Conservation (phyloP, 345 rosid genomes). For the Pugionium dolabratum region DNA sequence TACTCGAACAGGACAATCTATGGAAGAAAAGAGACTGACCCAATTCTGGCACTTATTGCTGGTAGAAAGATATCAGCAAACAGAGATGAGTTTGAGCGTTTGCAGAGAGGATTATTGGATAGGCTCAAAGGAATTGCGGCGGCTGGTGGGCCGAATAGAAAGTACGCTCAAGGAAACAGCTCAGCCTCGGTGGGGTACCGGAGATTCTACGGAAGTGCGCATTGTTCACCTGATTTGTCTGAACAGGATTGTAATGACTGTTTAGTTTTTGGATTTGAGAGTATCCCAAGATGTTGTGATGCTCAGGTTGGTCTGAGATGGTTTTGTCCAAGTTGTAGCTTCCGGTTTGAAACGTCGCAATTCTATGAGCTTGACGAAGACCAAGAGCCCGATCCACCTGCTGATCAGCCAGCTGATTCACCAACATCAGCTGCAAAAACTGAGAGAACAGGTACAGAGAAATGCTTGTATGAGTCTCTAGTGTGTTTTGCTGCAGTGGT, state of each 20-base stretch:
- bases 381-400: constrained; percentile 32
- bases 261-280: constrained; percentile 7
- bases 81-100: constrained; percentile 22
- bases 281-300: constrained; percentile 34
- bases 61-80: neutral
- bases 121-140: constrained; percentile 36
- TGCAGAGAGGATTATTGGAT: constrained; percentile 33
- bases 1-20: constrained; percentile 40
- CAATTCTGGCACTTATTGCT: neutral
- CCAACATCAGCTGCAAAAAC: constrained; percentile 6
- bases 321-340: constrained; percentile 47
- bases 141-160: constrained; percentile 38
- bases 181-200: neutral
- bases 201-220: constrained; percentile 43
- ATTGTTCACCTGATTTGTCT: constrained; percentile 53
- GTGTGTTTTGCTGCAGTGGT: neutral
- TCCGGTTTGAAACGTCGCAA: constrained; percentile 42
- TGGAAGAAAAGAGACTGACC: constrained; percentile 28
- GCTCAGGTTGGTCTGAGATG: constrained; percentile 37
- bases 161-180: constrained; percentile 48
- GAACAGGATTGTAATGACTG: constrained; percentile 40
- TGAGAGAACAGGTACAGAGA: constrained; percentile 19
- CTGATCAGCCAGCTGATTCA: constrained; percentile 8
- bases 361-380: constrained; percentile 34
- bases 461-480: constrained; percentile 8